Percentiles rank a stretch among this genome's conserved stretches.
Conservation (phyloP, 768 basidiomycete genomes). For the Leccinum uliginosum region DNA sequence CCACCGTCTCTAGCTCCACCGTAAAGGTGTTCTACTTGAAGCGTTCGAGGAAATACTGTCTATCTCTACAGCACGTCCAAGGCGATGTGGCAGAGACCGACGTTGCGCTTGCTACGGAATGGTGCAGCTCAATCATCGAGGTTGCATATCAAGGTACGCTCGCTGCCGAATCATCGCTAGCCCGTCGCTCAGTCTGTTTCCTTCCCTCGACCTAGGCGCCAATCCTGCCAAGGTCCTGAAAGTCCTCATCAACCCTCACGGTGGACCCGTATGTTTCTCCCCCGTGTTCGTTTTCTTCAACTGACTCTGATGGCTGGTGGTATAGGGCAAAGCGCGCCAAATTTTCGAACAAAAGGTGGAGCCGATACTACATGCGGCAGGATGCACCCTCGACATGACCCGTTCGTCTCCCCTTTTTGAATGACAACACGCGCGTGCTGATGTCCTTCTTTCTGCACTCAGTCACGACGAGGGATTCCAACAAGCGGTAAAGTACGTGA, state of each 20-base stretch:
- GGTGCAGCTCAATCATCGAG: conserved; percentile 52
- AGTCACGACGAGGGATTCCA: conserved; percentile 73
- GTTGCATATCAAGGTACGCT: conserved; percentile 55
- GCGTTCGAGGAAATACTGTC: conserved; percentile 37
- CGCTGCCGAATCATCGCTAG: background rate
- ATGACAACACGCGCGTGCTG: background rate
- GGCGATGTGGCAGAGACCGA: conserved; percentile 39
- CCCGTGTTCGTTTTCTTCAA: background rate
- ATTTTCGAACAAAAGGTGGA: conserved; percentile 57
- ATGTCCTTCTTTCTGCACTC: conserved; percentile 1
- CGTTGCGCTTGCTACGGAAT: conserved; percentile 37
- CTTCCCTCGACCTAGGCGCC: conserved; percentile 35
- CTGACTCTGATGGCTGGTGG: background rate
- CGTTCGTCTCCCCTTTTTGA: conserved; percentile 41
- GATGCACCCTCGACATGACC: conserved; percentile 56
- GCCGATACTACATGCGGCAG: conserved; percentile 68
- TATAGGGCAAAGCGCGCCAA: conserved; percentile 56
- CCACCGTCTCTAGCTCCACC: conserved; percentile 33
- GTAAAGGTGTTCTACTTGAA: conserved; percentile 52
- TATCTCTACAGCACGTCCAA: conserved; percentile 36
- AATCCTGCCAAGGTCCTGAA: conserved; percentile 54
- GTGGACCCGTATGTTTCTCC: conserved; percentile 59
- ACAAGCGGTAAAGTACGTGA: too few species aligned
- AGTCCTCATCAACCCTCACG: conserved; percentile 74
- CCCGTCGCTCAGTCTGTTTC: conserved; percentile 1